Evolutionary conservation across 73 alveolate species (phyloP).

Genomic region (Symbiodinium pilosum): DNA sequence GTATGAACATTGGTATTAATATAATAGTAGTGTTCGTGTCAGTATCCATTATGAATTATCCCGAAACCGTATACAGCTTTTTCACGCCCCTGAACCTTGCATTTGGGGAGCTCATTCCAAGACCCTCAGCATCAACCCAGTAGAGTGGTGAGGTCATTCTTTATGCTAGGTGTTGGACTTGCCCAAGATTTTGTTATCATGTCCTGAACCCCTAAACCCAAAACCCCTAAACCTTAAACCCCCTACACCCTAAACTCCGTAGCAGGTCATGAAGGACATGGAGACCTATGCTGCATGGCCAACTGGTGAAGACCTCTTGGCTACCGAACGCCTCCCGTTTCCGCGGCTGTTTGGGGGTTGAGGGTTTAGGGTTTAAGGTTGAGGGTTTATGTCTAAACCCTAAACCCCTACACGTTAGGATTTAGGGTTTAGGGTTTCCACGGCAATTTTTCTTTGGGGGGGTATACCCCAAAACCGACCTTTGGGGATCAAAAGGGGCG

Average conservation of each 20-base stretch:
- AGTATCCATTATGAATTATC: too few species aligned
- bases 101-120: too few species aligned
- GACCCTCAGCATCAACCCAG: too few species aligned
- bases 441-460: not conserved
- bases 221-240: not conserved
- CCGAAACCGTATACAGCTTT: too few species aligned
- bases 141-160: too few species aligned
- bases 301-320: not conserved
- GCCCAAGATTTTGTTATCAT: too few species aligned
- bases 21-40: too few species aligned
- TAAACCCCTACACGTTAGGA: too few species aligned
- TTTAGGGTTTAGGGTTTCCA: not conserved
- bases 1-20: not conserved
- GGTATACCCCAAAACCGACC: not conserved
- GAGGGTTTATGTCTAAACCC: too few species aligned
- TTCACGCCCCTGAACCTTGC: too few species aligned
- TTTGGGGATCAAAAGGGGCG: not conserved
- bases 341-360: not conserved
- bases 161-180: too few species aligned
- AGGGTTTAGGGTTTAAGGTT: not conserved
- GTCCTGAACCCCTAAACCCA: not conserved
- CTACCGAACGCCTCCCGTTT: conserved; percentile 10
- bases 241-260: not conserved
- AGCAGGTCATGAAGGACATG: not conserved
- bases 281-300: not conserved